Conservation (phyloP, 2,329 filamentous ascomycete species). For the Aureobasidium namibiae region DNA sequence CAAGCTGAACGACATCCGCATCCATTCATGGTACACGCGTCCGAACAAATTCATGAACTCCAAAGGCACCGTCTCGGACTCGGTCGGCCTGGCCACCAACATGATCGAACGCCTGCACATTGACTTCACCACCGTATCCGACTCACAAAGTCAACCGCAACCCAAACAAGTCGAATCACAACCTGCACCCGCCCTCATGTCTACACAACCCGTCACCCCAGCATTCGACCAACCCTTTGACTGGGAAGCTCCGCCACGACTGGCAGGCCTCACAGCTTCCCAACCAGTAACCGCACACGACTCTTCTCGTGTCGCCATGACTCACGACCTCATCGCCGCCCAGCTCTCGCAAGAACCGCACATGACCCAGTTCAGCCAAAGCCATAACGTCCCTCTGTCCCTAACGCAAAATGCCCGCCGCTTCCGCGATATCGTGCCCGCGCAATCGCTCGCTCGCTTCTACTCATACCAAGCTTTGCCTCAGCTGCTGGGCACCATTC, state of each 20-base stretch:
- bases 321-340: conserved; percentile 42
- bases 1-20: conserved; percentile 74
- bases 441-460: conserved; percentile 82
- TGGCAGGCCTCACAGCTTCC: conserved; percentile 39
- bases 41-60: conserved; percentile 66
- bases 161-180: conserved; percentile 24
- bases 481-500: conserved; percentile 70
- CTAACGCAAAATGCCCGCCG: conserved; percentile 81
- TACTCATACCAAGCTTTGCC: conserved; percentile 71
- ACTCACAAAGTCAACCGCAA: conserved; percentile 24
- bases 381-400: conserved; percentile 68
- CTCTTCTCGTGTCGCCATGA: conserved; percentile 26
- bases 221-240: conserved; percentile 67
- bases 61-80: conserved; percentile 69
- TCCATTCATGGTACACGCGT: conserved; percentile 91
- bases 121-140: conserved; percentile 65
- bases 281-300: conserved; percentile 37
- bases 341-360: conserved; percentile 78
- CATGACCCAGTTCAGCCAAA: conserved; percentile 72
- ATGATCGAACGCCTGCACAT: conserved; percentile 91
- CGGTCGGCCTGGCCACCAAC: conserved; percentile 77
- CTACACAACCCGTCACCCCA: conserved; percentile 79
- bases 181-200: conserved; percentile 50
- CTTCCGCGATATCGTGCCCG: conserved; percentile 86
- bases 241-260: conserved; percentile 69